Percentiles rank a stretch among this genome's conserved stretches.
Conservation (phyloP, 1,284 basidiomycete species). For the Wolfiporia cocos region DNA sequence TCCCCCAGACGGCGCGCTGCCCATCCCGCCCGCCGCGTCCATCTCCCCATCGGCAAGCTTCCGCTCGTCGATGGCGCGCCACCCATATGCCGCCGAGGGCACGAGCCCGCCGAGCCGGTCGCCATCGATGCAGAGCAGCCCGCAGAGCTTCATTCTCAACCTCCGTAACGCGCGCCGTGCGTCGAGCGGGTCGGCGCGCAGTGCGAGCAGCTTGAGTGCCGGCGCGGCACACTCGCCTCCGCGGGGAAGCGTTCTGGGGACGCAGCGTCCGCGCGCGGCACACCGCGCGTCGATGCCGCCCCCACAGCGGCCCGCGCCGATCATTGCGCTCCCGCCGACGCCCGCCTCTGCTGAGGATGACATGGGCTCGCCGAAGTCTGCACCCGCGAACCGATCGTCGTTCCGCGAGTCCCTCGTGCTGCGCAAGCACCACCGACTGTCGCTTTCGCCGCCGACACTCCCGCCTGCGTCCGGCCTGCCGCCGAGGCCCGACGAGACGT, state of each 20-base stretch:
- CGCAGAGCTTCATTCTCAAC: conserved; percentile 41
- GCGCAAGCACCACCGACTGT: conserved; percentile 47
- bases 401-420: conserved; percentile 48
- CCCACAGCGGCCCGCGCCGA: conserved; percentile 63
- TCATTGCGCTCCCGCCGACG: conserved; percentile 60
- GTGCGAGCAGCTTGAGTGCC: conserved; percentile 32
- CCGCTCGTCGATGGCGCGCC: conserved; percentile 16
- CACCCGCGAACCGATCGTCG: conserved; percentile 31
- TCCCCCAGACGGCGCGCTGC: conserved; percentile 54
- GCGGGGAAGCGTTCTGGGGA: conserved; percentile 18
- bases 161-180: conserved; percentile 48
- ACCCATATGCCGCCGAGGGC: conserved; percentile 29
- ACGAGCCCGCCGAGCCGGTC: conserved; percentile 33
- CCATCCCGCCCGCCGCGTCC: conserved; percentile 27
- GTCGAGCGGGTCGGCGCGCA: conserved; percentile 49
- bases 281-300: conserved; percentile 59
- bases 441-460: conserved; percentile 54
- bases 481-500: conserved; percentile 53
- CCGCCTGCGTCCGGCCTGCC: conserved; percentile 51
- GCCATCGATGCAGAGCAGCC: conserved; percentile 33
- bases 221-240: too few relatives aligned
- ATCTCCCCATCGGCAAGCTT: conserved; percentile 14
- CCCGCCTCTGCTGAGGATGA: conserved; percentile 25
- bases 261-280: conserved; percentile 25
- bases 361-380: conserved; percentile 15